Conservation (phyloP, 2,329 filamentous ascomycete genomes). For the Colletotrichum agaves region DNA sequence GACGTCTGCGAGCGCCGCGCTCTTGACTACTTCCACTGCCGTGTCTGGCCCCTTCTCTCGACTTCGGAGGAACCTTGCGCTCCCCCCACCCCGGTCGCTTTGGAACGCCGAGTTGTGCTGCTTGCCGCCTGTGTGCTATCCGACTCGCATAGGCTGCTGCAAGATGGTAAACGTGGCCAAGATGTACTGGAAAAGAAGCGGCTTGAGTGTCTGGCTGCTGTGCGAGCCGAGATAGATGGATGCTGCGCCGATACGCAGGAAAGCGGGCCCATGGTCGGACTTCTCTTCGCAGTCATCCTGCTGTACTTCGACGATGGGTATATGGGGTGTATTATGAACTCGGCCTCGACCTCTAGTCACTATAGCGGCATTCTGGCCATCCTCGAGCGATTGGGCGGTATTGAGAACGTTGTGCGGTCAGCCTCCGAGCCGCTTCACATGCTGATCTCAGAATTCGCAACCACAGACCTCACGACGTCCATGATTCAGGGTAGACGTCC, state of each 20-base stretch:
- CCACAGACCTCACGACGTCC: slow-evolving; percentile 54
- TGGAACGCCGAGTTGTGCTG: slow-evolving; percentile 47
- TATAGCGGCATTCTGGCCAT: slow-evolving; percentile 51
- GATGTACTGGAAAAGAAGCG: slow-evolving; percentile 38
- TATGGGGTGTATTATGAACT: slow-evolving; percentile 44
- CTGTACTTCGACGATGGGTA: slow-evolving; percentile 55
- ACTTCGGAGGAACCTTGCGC: slow-evolving; percentile 45
- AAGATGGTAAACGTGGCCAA: slow-evolving; percentile 44
- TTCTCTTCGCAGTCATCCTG: slow-evolving; percentile 54
- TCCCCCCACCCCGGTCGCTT: slow-evolving; percentile 44
- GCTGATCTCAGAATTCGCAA: slow-evolving; percentile 56
- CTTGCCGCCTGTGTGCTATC: slow-evolving; percentile 47
- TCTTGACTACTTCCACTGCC: slow-evolving; percentile 47
- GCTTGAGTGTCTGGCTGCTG: slow-evolving; percentile 45
- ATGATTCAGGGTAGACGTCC: slow-evolving; percentile 51
- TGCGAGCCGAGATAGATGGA: slow-evolving; percentile 47
- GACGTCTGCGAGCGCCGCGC: slow-evolving; percentile 42
- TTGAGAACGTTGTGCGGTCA: slow-evolving; percentile 40
- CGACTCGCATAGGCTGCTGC: slow-evolving; percentile 46
- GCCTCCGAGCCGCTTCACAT: slow-evolving; percentile 48
- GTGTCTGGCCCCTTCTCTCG: slow-evolving; percentile 47
- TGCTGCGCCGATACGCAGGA: slow-evolving; percentile 42
- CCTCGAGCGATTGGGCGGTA: slow-evolving; percentile 46
- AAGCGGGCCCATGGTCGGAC: slow-evolving; percentile 34
- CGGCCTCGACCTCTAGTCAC: slow-evolving; percentile 41